A percentile compares a stretch with the other conserved stretches of the same genome.
These are phyloP conservation scores for Scleromitrula shiraiana DNA, from an alignment of 2,329 filamentous ascomycete species.

Conservation along the genomic window DNA sequence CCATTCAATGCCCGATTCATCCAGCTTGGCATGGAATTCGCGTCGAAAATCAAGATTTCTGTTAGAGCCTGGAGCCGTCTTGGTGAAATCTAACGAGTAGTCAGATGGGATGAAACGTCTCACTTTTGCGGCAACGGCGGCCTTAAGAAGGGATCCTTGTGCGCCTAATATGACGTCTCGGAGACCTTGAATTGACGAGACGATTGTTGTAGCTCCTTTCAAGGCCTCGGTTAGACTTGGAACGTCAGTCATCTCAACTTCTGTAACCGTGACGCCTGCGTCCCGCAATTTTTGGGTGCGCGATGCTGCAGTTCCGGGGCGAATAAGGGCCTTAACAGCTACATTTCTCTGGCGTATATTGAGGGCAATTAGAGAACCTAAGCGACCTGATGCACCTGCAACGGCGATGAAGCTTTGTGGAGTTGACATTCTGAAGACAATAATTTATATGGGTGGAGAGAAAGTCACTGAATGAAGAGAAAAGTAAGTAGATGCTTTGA, in stretches of 20 bases:
- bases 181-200: conserved; percentile 10
- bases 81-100: conserved; percentile 29
- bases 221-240: conserved; percentile 3
- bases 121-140: conserved; percentile 48
- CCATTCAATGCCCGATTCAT: conserved; percentile 11
- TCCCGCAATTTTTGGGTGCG: conserved; percentile 8
- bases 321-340: conserved; percentile 11
- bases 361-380: conserved; percentile 10
- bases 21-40: conserved; percentile 10
- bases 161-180: conserved; percentile 8
- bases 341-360: conserved; percentile 10
- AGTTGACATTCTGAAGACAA: conserved; percentile 3
- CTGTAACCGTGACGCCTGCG: conserved; percentile 6
- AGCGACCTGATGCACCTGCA: conserved; percentile 11
- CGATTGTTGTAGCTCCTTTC: conserved; percentile 8
- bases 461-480: neutral
- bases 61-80: conserved; percentile 7
- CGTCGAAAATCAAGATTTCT: conserved; percentile 10
- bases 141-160: conserved; percentile 35
- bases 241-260: conserved; percentile 9
- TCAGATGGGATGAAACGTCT: conserved; percentile 52
- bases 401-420: conserved; percentile 8
- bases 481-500: neutral
- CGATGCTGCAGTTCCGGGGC: conserved; percentile 10
- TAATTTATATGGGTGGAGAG: neutral